Evolutionary conservation across 2,329 filamentous ascomycete genomes (phyloP).

Genomic region (Aspergillus unguis): DNA sequence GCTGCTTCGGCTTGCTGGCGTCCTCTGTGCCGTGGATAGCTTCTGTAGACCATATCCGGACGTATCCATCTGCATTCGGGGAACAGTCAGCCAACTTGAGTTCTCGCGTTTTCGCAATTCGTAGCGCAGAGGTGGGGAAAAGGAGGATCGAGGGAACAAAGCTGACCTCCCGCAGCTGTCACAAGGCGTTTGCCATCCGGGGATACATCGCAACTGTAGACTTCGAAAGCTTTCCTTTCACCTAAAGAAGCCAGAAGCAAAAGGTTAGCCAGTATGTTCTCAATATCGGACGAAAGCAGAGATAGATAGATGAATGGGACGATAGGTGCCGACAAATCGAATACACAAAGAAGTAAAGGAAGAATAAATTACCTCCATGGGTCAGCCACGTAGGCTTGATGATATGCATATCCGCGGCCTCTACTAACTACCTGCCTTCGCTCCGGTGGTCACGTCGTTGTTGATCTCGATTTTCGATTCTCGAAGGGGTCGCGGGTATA

Average conservation of each 20-base stretch:
- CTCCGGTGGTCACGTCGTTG: not conserved
- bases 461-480: not conserved
- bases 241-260: constrained; percentile 48
- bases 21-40: constrained; percentile 80
- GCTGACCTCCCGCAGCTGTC: constrained; percentile 83
- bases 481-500: constrained; percentile 3
- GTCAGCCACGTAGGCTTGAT: constrained; percentile 95
- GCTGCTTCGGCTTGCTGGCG: constrained; percentile 75
- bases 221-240: constrained; percentile 97
- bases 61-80: constrained; percentile 71
- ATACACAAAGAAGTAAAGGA: constrained; percentile 5
- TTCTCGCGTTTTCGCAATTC: not conserved
- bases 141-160: not conserved
- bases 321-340: not conserved
- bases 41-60: constrained; percentile 96
- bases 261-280: constrained; percentile 17
- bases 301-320: not conserved
- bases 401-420: constrained; percentile 63
- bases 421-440: constrained; percentile 1
- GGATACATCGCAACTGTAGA: constrained; percentile 97
- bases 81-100: not conserved
- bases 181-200: constrained; percentile 88
- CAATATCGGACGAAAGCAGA: not conserved
- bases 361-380: constrained; percentile 65
- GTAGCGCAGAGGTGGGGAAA: not conserved